Evolutionary conservation across 2,329 filamentous ascomycete genomes (phyloP).

Genomic region (Clonostachys rhizophaga): DNA sequence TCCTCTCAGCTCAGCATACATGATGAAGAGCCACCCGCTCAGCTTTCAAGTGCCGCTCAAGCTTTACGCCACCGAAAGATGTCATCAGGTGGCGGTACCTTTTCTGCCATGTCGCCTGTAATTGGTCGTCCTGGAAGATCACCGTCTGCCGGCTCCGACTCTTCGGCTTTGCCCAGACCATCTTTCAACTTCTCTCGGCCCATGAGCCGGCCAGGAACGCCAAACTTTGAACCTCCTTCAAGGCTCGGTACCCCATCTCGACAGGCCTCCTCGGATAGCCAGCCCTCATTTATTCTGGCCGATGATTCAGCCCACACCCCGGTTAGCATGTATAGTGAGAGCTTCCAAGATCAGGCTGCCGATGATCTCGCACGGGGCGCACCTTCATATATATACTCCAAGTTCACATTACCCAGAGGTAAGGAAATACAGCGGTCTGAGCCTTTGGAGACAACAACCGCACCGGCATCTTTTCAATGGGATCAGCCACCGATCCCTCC

Average conservation of each 20-base stretch:
- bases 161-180: slow-evolving; percentile 67
- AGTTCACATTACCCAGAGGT: slow-evolving; percentile 78
- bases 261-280: slow-evolving; percentile 63
- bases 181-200: slow-evolving; percentile 94
- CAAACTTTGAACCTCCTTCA: slow-evolving; percentile 29
- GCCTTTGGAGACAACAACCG: slow-evolving; percentile 43
- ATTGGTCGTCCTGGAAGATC: slow-evolving; percentile 48
- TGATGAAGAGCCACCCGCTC: slow-evolving; percentile 29
- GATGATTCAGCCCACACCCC: slow-evolving; percentile 67
- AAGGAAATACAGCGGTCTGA: slow-evolving; percentile 70
- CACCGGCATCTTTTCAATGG: slow-evolving; percentile 54
- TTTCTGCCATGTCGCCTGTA: slow-evolving; percentile 37
- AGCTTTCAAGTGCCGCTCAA: slow-evolving; percentile 41
- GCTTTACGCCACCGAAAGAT: slow-evolving; percentile 54
- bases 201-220: slow-evolving; percentile 67
- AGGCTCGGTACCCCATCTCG: slow-evolving; percentile 44
- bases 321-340: slow-evolving; percentile 68
- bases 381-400: slow-evolving; percentile 81
- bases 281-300: slow-evolving; percentile 56
- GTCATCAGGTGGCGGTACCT: too few relatives aligned
- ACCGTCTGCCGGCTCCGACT: slow-evolving; percentile 80
- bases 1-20: slow-evolving; percentile 61
- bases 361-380: slow-evolving; percentile 46
- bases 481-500: slow-evolving; percentile 45
- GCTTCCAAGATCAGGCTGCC: slow-evolving; percentile 48